These are phyloP conservation scores for Pseudopediastrum boryanum DNA, from an alignment of 139 green algal genomes.

Conservation along the genomic window DNA sequence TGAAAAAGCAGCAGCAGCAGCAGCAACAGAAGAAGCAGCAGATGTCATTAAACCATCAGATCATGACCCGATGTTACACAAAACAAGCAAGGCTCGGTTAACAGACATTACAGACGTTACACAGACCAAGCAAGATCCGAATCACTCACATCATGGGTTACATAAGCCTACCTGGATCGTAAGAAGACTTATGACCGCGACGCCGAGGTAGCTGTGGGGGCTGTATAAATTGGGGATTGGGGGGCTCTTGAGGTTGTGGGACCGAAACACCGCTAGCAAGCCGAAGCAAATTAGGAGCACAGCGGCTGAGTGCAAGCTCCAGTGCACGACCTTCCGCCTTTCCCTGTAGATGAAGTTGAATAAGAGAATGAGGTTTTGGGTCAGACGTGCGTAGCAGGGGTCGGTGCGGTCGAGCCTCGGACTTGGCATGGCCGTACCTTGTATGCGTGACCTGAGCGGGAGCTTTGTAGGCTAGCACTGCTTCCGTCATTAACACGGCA, in stretches of 20 bases:
- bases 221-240: constrained; percentile 70
- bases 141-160: too few relatives aligned
- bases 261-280: constrained; percentile 55
- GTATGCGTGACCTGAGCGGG: constrained; percentile 29
- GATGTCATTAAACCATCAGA: not conserved
- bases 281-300: constrained; percentile 35
- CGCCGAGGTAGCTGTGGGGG: constrained; percentile 55
- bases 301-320: constrained; percentile 50
- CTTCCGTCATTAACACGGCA: constrained; percentile 67
- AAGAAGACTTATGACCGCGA: constrained; percentile 35
- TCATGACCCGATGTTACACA: too few relatives aligned
- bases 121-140: too few relatives aligned
- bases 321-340: constrained; percentile 58
- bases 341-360: constrained; percentile 35
- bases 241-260: constrained; percentile 63
- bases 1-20: not conserved
- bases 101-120: too few relatives aligned
- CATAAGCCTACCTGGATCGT: constrained; percentile 30
- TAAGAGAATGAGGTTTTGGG: not conserved
- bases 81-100: too few relatives aligned
- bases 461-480: constrained; percentile 61
- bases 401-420: not conserved
- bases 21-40: constrained; percentile 17
- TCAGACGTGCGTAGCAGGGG: not conserved
- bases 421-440: constrained; percentile 21